Evolutionary conservation across 768 basidiomycete species (phyloP), one percentile per base, ranked within the genome.

Genomic region (Russula vinacea): DNA sequence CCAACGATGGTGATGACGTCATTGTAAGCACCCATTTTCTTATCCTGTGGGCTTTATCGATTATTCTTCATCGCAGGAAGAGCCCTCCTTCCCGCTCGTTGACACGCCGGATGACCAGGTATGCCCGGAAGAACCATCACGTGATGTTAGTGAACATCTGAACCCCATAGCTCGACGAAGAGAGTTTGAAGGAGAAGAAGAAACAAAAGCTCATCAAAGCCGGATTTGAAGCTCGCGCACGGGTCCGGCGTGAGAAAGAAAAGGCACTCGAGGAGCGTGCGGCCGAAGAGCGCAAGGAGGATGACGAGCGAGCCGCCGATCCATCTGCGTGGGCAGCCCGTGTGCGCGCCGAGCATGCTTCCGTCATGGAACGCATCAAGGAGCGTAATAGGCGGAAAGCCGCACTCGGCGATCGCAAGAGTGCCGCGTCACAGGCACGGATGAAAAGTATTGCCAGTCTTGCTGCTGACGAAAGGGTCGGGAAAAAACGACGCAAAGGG

Each of bases 351-450:
- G 89, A 96, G 71, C 95, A 98, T 67, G 88, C 92, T 92, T 77
- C 80, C 3, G 76, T 96, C 58, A 93, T 98, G 80, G 80, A 72
- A 50, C 87, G 88, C 68, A 93, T 98, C 76, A 92, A 90, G 70
- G 92, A 92, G 24, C 82, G 97, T 52, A 84, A 84, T 44, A 81
- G 90, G 62, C 78, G 89, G 50, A 88, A 84, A 71, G 89, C 88
- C 0, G 94, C 94, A 16, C 76, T 98, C 53, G 87, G 81, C 33
- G 94, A 99, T 73, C 79, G 97, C 26, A 65, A 65, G 64, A 64
- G 92, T 68, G 92, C 95, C 14, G 95, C 93, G 19, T 88, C 95
- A 0, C 97, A 98, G 74, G 91, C 57, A 97, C 98, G 77, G 94
- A 78, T 98, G 45, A 83, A 98, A 39, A 91, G 84, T 66, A 97